These are phyloP conservation scores for Hypoxylon sp. DNA, from an alignment of 2,329 filamentous ascomycete genomes.

Conservation along the genomic window DNA sequence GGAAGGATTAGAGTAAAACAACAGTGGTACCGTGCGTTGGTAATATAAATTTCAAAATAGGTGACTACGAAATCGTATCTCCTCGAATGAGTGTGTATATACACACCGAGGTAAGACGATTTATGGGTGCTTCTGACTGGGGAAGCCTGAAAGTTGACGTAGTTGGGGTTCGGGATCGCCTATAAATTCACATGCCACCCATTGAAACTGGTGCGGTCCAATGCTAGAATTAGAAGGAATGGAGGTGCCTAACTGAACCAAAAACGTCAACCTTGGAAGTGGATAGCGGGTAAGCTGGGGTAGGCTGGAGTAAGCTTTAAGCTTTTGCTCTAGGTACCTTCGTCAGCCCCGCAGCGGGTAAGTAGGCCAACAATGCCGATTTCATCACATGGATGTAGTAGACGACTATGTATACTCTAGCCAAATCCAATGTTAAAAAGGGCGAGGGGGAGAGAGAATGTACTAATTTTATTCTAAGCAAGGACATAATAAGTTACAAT, in stretches of 20 bases:
- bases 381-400: background rate
- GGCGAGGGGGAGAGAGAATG: no score
- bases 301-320: conserved; percentile 1
- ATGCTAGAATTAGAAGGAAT: background rate
- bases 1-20: background rate
- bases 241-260: background rate
- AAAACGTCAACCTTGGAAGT: background rate
- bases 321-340: background rate
- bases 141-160: background rate
- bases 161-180: conserved; percentile 4
- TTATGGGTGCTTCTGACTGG: background rate
- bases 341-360: conserved; percentile 14
- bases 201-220: background rate
- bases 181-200: conserved; percentile 12
- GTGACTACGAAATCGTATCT: conserved; percentile 34
- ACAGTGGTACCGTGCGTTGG: background rate
- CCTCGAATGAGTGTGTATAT: conserved; percentile 35
- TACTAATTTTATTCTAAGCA: background rate
- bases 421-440: no score
- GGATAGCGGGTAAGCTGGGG: background rate
- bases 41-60: background rate
- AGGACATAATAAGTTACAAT: background rate
- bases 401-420: background rate
- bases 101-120: conserved; percentile 34
- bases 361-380: conserved; percentile 17